Evolutionary conservation across 495 filamentous ascomycete genomes (phyloP).

Genomic region (Penicillium odoratum): DNA sequence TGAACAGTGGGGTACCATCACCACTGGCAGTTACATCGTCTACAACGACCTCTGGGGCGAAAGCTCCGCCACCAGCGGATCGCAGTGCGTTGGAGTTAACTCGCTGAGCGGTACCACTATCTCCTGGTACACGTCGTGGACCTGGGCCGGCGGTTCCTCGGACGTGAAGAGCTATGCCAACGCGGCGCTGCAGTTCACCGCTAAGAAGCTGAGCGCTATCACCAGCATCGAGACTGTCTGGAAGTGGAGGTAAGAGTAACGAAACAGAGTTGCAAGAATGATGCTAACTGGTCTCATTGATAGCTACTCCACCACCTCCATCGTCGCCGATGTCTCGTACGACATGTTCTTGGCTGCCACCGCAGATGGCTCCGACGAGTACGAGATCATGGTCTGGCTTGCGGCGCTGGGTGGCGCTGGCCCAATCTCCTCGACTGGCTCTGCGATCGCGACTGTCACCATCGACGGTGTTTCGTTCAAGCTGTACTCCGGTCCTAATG

Average conservation of each 20-base stretch:
- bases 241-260: slow-evolving; percentile 50
- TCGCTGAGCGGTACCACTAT: slow-evolving; percentile 45
- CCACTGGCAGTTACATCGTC: slow-evolving; percentile 50
- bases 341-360: slow-evolving; percentile 60
- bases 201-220: slow-evolving; percentile 49
- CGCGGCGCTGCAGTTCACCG: slow-evolving; percentile 44
- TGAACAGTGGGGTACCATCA: slow-evolving; percentile 48
- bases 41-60: slow-evolving; percentile 58
- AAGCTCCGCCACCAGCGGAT: slow-evolving; percentile 44
- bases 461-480: slow-evolving; percentile 54
- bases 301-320: slow-evolving; percentile 55
- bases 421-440: slow-evolving; percentile 60
- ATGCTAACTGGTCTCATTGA: neutral
- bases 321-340: slow-evolving; percentile 66
- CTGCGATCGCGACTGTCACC: slow-evolving; percentile 51
- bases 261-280: neutral
- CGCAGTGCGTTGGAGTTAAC: slow-evolving; percentile 58
- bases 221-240: slow-evolving; percentile 51
- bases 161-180: slow-evolving; percentile 65
- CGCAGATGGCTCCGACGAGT: slow-evolving; percentile 46
- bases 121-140: slow-evolving; percentile 58
- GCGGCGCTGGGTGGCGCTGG: slow-evolving; percentile 60
- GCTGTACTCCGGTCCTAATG: slow-evolving; percentile 58
- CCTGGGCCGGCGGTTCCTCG: slow-evolving; percentile 51
- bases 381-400: slow-evolving; percentile 76